Conservation (phyloP, 805 yeast genomes). For the Kluyveromyces wickerhamii region DNA sequence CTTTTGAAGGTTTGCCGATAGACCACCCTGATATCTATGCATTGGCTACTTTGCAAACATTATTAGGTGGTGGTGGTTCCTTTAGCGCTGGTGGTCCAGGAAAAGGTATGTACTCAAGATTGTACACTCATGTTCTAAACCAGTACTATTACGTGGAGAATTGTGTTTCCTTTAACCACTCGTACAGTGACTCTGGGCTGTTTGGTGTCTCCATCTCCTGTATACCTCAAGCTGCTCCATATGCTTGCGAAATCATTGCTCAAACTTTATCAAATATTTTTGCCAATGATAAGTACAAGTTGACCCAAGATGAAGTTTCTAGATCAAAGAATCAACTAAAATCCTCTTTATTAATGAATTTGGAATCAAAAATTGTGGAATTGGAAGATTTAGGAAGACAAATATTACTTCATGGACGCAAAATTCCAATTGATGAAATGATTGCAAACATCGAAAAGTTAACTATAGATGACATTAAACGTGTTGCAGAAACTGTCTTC, state of each 20-base stretch:
- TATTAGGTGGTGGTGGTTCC: constrained; percentile 95
- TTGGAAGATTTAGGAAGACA: constrained; percentile 95
- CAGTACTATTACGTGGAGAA: constrained; percentile 87
- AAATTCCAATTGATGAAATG: constrained; percentile 75
- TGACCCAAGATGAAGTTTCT: constrained; percentile 63
- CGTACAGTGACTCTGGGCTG: constrained; percentile 83
- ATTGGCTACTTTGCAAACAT: constrained; percentile 78
- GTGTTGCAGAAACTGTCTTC: constrained; percentile 68
- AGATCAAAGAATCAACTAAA: constrained; percentile 91
- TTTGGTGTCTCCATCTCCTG: constrained; percentile 86
- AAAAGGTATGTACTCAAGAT: constrained; percentile 94
- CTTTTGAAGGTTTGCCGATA: constrained; percentile 81
- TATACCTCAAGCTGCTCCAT: constrained; percentile 77
- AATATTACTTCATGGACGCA: constrained; percentile 72
- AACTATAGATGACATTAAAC: constrained; percentile 56
- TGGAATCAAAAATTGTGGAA: constrained; percentile 89
- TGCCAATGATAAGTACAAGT: constrained; percentile 48
- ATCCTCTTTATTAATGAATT: constrained; percentile 81
- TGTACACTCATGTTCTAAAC: constrained; percentile 85
- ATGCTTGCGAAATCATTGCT: constrained; percentile 71
- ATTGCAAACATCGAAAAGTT: constrained; percentile 63
- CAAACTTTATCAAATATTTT: constrained; percentile 49
- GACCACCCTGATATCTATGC: constrained; percentile 84
- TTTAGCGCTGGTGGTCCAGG: constrained; percentile 99
- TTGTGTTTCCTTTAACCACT: constrained; percentile 80